Conservation (phyloP, 2,329 filamentous ascomycete species). For the Myriosclerotinia scirpicola region DNA sequence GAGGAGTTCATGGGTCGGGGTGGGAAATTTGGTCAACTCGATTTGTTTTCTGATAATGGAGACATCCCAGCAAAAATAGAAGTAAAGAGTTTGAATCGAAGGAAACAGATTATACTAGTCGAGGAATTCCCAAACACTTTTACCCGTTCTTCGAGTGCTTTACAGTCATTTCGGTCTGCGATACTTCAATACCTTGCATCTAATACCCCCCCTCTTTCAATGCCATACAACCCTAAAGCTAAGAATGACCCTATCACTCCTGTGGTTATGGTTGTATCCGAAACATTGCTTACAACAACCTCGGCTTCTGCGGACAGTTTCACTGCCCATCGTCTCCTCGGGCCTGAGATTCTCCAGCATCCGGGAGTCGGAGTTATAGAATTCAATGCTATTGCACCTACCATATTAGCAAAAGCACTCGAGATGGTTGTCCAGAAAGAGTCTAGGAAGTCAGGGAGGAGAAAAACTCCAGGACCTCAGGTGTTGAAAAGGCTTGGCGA, state of each 20-base stretch:
- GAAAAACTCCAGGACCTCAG: slow-evolving; percentile 71
- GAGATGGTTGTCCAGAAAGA: slow-evolving; percentile 83
- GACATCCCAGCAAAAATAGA: slow-evolving; percentile 38
- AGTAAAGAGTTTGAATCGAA: slow-evolving; percentile 35
- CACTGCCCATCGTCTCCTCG: slow-evolving; percentile 85
- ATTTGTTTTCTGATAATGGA: slow-evolving; percentile 43
- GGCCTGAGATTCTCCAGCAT: slow-evolving; percentile 81
- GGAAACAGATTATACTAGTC: slow-evolving; percentile 65
- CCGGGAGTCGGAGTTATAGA: slow-evolving; percentile 78
- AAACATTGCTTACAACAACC: slow-evolving; percentile 82
- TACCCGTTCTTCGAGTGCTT: slow-evolving; percentile 60
- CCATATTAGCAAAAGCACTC: slow-evolving; percentile 80
- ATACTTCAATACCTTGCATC: slow-evolving; percentile 73
- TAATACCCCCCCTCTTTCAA: slow-evolving; percentile 58
- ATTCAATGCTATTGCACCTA: slow-evolving; percentile 89
- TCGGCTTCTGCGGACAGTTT: slow-evolving; percentile 87
- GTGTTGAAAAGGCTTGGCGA: slow-evolving; percentile 80
- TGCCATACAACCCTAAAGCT: slow-evolving; percentile 42
- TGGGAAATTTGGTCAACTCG: slow-evolving; percentile 74
- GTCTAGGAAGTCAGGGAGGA: slow-evolving; percentile 72
- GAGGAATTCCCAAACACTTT: slow-evolving; percentile 83
- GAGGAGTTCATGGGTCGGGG: slow-evolving; percentile 86
- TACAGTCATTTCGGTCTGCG: slow-evolving; percentile 72
- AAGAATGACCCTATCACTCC: slow-evolving; percentile 58
- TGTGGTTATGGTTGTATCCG: slow-evolving; percentile 86